phyloP scores from a whole-genome alignment of 257 asterid species.

The Ehretia macrophylla region DNA sequence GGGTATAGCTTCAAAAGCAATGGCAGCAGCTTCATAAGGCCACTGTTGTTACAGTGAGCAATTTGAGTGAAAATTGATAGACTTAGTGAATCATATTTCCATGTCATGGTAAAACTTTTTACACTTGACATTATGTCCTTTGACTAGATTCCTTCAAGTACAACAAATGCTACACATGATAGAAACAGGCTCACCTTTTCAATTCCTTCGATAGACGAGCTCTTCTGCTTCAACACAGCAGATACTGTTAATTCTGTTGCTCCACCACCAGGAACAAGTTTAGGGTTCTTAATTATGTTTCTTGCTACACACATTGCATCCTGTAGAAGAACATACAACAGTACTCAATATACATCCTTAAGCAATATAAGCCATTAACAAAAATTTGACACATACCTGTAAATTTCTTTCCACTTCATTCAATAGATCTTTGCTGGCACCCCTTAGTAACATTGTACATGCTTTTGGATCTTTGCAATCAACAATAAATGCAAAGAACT shows the following conservation, averaged over 20 bases:
- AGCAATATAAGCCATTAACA: not conserved
- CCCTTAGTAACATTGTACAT: constrained; percentile 87
- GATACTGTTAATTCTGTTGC: constrained; percentile 94
- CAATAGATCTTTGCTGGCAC: constrained; percentile 95
- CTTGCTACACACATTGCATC: constrained; percentile 98
- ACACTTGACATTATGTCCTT: no score
- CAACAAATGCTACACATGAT: not conserved
- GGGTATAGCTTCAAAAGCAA: constrained; percentile 31
- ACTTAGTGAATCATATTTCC: not conserved
- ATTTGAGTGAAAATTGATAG: not conserved
- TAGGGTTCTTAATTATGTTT: constrained; percentile 86
- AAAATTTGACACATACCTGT: constrained; percentile 51
- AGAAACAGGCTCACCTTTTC: constrained; percentile 53
- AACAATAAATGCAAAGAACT: constrained; percentile 74
- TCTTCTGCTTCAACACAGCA: constrained; percentile 79
- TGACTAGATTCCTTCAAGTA: not conserved
- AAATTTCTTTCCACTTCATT: constrained; percentile 97
- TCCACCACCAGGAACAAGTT: constrained; percentile 98
- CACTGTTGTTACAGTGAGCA: not conserved
- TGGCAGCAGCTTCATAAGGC: constrained; percentile 10
- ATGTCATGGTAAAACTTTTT: no score
- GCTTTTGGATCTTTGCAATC: constrained; percentile 96
- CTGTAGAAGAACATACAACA: constrained; percentile 30
- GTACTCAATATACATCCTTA: constrained; percentile 8
- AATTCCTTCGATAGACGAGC: constrained; percentile 82